Base-by-base conservation (phyloP, 2,329 filamentous ascomycete genomes). In the Paecilomyces dactylethromorphus region DNA sequence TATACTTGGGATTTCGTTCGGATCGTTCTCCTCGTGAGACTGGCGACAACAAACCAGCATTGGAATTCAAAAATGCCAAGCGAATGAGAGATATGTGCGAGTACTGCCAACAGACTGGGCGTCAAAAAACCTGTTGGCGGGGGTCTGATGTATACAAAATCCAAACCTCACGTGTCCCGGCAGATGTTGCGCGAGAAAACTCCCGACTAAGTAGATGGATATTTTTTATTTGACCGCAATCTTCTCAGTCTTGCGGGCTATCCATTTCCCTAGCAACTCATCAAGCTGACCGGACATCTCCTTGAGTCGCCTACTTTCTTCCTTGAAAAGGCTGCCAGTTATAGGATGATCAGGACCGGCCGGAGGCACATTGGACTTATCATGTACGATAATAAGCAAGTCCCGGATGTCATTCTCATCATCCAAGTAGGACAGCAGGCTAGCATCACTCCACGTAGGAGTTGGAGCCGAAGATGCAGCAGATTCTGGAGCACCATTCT, bases 241-340 rank as follows among this genome's bases (percentile, higher is more conserved):
- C 55, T 59, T 68, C 35, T 64, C 70, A 53, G 66, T 58, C 61
- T 79, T 79, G 60, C 76, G 79, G 55, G 78, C 74, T 63, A 96
- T 80, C 87, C 91, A 92, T 68, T 90, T 87, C 64, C 88, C 88
- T 52, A 96, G 83, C 84, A 96, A 87, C 21, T 89, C 86, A 76
- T 99, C 93, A 65, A 97, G 82, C 81, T 93, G 88, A 77, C 88
- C 89, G 60, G 91, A 93, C 75, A 99, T 92, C 71, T 94, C 91
- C 56, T 88, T 88, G 69, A 97, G 76, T 69, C 89, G 89, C 65
- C 89, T 90, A 69, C 91, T 92, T 75, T 96, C 91, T 70, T 96
- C 90, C 55, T 86, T 87, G 78, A 95, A 97, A 57, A 97, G 78
- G 22, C 86, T 84, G 13, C 86, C 85, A 55, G 89, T 91, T 52